phyloP scores from a whole-genome alignment of 2,329 filamentous ascomycete species.

The Fusarium coicis region DNA sequence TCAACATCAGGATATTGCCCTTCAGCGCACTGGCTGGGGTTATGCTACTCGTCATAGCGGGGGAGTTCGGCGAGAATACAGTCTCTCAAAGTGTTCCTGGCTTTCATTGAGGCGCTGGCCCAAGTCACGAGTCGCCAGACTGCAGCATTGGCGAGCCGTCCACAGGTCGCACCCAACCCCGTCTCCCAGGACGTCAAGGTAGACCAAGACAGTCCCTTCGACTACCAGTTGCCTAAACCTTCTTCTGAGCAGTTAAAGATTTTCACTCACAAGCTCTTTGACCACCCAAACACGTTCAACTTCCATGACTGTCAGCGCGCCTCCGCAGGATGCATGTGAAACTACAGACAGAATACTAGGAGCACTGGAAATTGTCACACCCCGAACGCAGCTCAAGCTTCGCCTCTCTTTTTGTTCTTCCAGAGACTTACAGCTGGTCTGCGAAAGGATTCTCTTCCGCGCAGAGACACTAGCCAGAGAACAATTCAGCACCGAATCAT shows the following conservation, averaged over 20 bases:
- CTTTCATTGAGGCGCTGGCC: no score
- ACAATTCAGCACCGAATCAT: neutral
- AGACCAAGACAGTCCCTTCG: neutral
- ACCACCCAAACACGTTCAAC: neutral
- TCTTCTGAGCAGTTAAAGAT: neutral
- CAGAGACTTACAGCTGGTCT: neutral
- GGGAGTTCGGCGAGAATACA: no score
- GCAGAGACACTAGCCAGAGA: neutral
- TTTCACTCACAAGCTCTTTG: neutral
- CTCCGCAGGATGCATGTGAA: neutral
- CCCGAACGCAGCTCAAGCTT: neutral
- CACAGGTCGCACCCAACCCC: neutral
- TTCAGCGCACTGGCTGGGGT: no score
- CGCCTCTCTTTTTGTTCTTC: neutral
- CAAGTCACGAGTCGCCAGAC: neutral
- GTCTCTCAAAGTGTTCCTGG: no score
- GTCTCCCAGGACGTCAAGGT: neutral
- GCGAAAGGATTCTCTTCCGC: neutral
- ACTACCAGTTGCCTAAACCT: neutral
- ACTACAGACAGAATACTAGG: neutral
- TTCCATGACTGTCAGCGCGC: neutral
- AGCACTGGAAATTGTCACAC: neutral
- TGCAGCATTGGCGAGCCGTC: neutral
- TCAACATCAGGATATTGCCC: neutral
- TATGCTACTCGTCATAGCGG: no score